Evolutionary conservation across 2,329 filamentous ascomycete species (phyloP), one percentile per base, ranked within the genome.

Genomic region (Talaromyces sp.): DNA sequence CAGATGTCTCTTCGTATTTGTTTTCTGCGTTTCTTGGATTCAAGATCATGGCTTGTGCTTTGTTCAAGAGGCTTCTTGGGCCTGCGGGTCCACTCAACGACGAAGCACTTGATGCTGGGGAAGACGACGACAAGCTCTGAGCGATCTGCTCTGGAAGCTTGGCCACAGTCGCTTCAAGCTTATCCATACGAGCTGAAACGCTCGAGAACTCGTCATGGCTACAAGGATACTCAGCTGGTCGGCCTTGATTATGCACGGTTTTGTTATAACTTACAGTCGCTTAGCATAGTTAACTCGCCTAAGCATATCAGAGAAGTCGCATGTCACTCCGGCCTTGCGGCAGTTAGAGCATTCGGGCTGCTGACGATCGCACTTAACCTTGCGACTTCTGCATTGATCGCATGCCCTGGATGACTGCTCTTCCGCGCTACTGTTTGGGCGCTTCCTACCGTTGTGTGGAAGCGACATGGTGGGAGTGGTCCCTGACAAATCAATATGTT

Each of bases 271-370:
- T 43, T 39, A 50, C 60, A 62, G 48, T 52, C 47, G 60, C 35
- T 62, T 62, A 19, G 60, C 47, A 50, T 62, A 50, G 39, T 62
- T 62, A 31, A 62, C 60, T n/a, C 60, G 60, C 27, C 50, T 62
- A 22, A 62, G 27, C 39, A 31, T 50, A 35, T 50, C 33, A 31
- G 33, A 52, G 19, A 52, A 50, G 37, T 45, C 47, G 37, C 60
- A 62, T 19, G 39, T 50, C 19, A 62, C 39, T 19, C 60, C 60
- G 13, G 60, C 60, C 35, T 56, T 62, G 47, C 60, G 60, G 19
- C 60, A 62, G 35, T 62, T 62, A 31, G 60, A 62, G 37, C 60
- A 62, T 37, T 62, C 47, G n/a, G 60, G 60, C 33, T 62, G 60
- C 48, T 62, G 60, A 48, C 60, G 60, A 39, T 62, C 60, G 19